These are phyloP conservation scores for Sarcodon sp. DNA, from an alignment of 768 basidiomycete species.

Conservation along the genomic window DNA sequence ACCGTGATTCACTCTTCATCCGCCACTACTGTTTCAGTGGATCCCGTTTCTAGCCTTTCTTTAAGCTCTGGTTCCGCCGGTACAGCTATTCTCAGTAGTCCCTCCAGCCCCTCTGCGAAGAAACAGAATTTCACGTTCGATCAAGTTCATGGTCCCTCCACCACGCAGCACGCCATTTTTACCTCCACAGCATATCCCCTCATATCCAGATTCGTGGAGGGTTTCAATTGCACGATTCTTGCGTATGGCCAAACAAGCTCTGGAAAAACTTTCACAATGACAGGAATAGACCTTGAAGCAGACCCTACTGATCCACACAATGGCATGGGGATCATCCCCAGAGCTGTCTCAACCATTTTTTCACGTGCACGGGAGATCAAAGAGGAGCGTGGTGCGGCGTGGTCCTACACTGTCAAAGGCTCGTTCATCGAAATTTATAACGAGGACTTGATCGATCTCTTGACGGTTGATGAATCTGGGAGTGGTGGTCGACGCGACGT, in stretches of 20 bases:
- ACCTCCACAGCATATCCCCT: constrained; percentile 76
- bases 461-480: constrained; percentile 54
- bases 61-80: constrained; percentile 37
- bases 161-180: constrained; percentile 80
- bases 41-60: constrained; percentile 44
- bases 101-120: constrained; percentile 42
- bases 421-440: constrained; percentile 98
- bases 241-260: constrained; percentile 97
- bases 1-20: constrained; percentile 73
- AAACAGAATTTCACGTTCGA: constrained; percentile 88
- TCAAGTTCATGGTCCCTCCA: constrained; percentile 80
- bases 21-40: constrained; percentile 70
- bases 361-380: constrained; percentile 60
- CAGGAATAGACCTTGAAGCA: constrained; percentile 82
- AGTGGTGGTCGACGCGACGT: constrained; percentile 65
- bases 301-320: constrained; percentile 75
- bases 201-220: constrained; percentile 78
- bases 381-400: constrained; percentile 60
- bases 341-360: constrained; percentile 87
- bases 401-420: constrained; percentile 74
- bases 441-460: constrained; percentile 94
- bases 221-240: constrained; percentile 95
- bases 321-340: constrained; percentile 90
- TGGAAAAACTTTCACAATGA: constrained; percentile 98
- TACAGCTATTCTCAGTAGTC: constrained; percentile 26